Conservation (phyloP, 1,139 yeast genomes). For the Suhomyces anneliseae region DNA sequence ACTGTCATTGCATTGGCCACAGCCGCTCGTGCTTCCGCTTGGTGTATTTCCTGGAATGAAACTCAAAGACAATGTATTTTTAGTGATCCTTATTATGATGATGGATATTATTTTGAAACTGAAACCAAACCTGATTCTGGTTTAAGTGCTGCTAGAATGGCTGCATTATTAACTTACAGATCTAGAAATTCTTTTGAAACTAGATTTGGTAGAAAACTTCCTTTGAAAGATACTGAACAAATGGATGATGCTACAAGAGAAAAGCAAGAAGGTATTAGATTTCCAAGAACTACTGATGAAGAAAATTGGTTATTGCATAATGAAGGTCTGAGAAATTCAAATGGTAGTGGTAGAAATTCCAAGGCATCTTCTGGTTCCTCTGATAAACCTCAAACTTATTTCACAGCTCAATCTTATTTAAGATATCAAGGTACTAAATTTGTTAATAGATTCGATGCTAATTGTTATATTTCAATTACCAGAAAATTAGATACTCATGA, state of each 20-base stretch:
- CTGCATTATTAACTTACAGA: slow-evolving; percentile 89
- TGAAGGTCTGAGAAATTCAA: slow-evolving; percentile 35
- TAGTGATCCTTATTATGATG: slow-evolving; percentile 89
- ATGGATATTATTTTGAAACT: slow-evolving; percentile 74
- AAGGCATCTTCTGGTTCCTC: not conserved
- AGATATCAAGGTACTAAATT: slow-evolving; percentile 93
- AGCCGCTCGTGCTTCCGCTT: slow-evolving; percentile 91
- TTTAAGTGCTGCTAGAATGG: slow-evolving; percentile 95
- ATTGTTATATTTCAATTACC: slow-evolving; percentile 91
- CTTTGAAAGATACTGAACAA: slow-evolving; percentile 23
- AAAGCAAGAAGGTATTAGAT: slow-evolving; percentile 25
- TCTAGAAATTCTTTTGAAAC: slow-evolving; percentile 89
- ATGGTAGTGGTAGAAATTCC: slow-evolving; percentile 7
- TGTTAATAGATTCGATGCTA: slow-evolving; percentile 88
- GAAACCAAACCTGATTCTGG: slow-evolving; percentile 79
- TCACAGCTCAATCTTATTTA: slow-evolving; percentile 92
- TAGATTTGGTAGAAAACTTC: slow-evolving; percentile 80
- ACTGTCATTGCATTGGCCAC: slow-evolving; percentile 86
- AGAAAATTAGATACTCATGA: slow-evolving; percentile 95
- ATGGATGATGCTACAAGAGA: slow-evolving; percentile 17
- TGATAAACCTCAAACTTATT: slow-evolving; percentile 72
- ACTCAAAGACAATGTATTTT: slow-evolving; percentile 96
- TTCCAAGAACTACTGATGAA: slow-evolving; percentile 45
- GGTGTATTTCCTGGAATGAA: slow-evolving; percentile 99
- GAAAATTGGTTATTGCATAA: slow-evolving; percentile 48